Conservation (phyloP, 1,139 yeast genomes). For the Suhomyces kunorum region DNA sequence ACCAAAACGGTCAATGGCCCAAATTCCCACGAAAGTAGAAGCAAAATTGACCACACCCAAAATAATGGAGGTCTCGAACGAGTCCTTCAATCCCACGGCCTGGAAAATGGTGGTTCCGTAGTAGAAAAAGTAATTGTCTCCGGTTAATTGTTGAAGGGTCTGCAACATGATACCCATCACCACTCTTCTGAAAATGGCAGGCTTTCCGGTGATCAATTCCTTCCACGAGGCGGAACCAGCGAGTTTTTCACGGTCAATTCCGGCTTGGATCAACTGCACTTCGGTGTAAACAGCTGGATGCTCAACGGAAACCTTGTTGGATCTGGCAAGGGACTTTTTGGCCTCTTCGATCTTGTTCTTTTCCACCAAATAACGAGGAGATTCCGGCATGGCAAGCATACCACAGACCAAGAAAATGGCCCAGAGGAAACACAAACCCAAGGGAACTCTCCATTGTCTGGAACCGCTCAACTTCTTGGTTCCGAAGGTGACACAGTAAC, state of each 20-base stretch:
- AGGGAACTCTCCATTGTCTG: constrained; percentile 38
- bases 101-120: constrained; percentile 77
- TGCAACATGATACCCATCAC: constrained; percentile 60
- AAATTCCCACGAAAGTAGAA: constrained; percentile 69
- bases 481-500: constrained; percentile 67
- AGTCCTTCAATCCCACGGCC: constrained; percentile 73
- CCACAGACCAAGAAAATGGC: constrained; percentile 51
- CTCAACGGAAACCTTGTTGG: constrained; percentile 24
- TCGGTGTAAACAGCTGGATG: constrained; percentile 27
- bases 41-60: constrained; percentile 65
- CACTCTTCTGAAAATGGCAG: constrained; percentile 26
- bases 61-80: constrained; percentile 73
- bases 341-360: constrained; percentile 43
- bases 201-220: constrained; percentile 27
- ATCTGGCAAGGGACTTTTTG: constrained; percentile 27
- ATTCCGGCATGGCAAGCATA: constrained; percentile 63
- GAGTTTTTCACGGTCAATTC: constrained; percentile 60
- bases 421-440: constrained; percentile 31
- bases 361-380: constrained; percentile 54
- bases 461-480: constrained; percentile 54
- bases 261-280: constrained; percentile 31
- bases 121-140: constrained; percentile 81
- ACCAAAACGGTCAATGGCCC: constrained; percentile 70
- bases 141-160: constrained; percentile 76
- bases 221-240: constrained; percentile 50